These are phyloP conservation scores for Phyllosticta citrichinensis DNA, from an alignment of 2,329 filamentous ascomycete species.

Conservation along the genomic window DNA sequence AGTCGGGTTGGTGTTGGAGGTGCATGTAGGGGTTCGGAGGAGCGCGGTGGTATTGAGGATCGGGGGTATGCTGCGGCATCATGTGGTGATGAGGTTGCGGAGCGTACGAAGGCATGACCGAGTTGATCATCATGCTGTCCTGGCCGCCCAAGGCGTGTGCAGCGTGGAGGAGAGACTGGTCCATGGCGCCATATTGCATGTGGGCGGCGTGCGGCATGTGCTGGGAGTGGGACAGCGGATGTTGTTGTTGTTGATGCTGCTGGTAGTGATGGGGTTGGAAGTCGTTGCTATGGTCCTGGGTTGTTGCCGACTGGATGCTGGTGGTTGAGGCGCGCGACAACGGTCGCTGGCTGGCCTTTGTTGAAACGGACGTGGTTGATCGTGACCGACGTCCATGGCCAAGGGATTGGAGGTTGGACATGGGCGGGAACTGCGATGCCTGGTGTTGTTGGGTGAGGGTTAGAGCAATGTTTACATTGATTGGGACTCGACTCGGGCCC, in stretches of 20 bases:
- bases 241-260: constrained; percentile 16
- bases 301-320: constrained; percentile 31
- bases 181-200: constrained; percentile 19
- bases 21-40: constrained; percentile 8
- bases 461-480: constrained; percentile 20
- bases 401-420: constrained; percentile 20
- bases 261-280: constrained; percentile 13
- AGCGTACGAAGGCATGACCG: not conserved
- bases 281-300: constrained; percentile 19
- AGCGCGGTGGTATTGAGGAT: not conserved
- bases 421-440: constrained; percentile 11
- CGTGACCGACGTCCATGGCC: constrained; percentile 32
- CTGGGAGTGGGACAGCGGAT: constrained; percentile 13
- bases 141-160: constrained; percentile 17
- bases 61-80: constrained; percentile 8
- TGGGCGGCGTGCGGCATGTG: constrained; percentile 12
- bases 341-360: constrained; percentile 33
- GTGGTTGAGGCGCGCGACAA: constrained; percentile 40
- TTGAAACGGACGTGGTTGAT: constrained; percentile 36
- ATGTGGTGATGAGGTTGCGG: constrained; percentile 1
- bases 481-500: constrained; percentile 7
- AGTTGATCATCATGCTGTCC: constrained; percentile 1
- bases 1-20: constrained; percentile 1
- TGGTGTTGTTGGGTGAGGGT: constrained; percentile 11
- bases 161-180: constrained; percentile 25